These are phyloP conservation scores for Rhodotorula sp. DNA, from an alignment of 1,284 basidiomycete genomes.

Conservation along the genomic window DNA sequence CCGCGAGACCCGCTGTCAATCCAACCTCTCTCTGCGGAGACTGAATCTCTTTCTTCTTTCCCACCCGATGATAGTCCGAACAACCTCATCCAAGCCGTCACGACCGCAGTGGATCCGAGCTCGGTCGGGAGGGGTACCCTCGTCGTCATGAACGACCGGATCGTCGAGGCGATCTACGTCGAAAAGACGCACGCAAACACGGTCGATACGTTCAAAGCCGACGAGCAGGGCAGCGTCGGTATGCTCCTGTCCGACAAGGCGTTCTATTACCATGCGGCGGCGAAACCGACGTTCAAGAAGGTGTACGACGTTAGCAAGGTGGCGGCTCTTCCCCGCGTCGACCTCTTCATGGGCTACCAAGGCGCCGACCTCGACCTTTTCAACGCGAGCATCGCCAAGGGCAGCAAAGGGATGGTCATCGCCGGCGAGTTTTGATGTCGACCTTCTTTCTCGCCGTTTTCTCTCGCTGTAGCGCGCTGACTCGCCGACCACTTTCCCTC, in stretches of 20 bases:
- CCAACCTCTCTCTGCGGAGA: neutral
- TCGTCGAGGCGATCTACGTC: constrained; percentile 22
- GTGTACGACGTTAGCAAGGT: constrained; percentile 40
- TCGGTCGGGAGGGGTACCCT: constrained; percentile 44
- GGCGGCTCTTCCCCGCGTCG: constrained; percentile 41
- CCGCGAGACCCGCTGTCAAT: neutral
- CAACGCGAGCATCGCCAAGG: constrained; percentile 39
- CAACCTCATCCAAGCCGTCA: constrained; percentile 47
- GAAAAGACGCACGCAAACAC: constrained; percentile 31
- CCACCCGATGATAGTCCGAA: constrained; percentile 41
- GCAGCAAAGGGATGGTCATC: constrained; percentile 45
- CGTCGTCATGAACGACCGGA: constrained; percentile 48
- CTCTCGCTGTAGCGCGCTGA: neutral
- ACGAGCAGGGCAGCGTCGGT: constrained; percentile 45
- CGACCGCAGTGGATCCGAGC: constrained; percentile 39
- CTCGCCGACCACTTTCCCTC: neutral
- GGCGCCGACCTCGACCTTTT: constrained; percentile 32
- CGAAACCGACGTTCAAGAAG: constrained; percentile 27
- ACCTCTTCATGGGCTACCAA: constrained; percentile 35
- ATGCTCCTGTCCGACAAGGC: constrained; percentile 42
- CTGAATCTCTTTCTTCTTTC: neutral
- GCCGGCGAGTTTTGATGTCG: constrained; percentile 20
- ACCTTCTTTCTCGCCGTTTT: neutral
- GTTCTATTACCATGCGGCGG: constrained; percentile 42
- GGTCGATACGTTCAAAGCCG: constrained; percentile 47